Evolutionary conservation across 1,284 basidiomycete genomes (phyloP).

Genomic region (Heterobasidion occidentale): DNA sequence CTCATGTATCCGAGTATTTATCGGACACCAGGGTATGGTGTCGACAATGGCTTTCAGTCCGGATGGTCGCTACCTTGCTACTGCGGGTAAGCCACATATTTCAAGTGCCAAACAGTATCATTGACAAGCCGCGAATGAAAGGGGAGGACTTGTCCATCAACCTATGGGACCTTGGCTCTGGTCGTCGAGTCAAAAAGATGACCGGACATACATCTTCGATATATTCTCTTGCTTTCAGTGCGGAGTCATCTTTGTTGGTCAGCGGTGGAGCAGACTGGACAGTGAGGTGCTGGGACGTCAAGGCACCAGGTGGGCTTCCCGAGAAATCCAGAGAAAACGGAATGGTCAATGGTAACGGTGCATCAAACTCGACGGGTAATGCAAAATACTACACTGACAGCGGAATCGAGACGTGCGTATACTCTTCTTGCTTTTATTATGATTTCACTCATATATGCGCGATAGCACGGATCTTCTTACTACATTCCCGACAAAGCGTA

Average conservation of each 20-base stretch:
- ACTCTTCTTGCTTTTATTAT: not conserved
- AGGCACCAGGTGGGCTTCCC: constrained; percentile 63
- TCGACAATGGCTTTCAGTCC: constrained; percentile 86
- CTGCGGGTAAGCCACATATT: constrained; percentile 52
- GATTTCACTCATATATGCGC: constrained; percentile 7
- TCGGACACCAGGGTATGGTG: constrained; percentile 91
- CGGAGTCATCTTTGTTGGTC: constrained; percentile 85
- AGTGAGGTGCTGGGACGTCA: constrained; percentile 95
- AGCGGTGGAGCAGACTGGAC: constrained; percentile 91
- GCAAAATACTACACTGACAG: constrained; percentile 32
- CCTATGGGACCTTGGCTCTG: constrained; percentile 94
- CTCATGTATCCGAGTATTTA: constrained; percentile 88
- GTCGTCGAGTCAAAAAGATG: constrained; percentile 95
- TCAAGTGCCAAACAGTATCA: not conserved
- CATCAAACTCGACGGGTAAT: constrained; percentile 6
- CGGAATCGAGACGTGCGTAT: constrained; percentile 53
- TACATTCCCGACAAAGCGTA: constrained; percentile 93
- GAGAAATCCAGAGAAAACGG: constrained; percentile 50
- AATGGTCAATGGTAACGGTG: constrained; percentile 22
- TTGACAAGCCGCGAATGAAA: constrained; percentile 16
- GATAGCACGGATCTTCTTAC: constrained; percentile 79
- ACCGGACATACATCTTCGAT: constrained; percentile 86
- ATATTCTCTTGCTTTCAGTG: constrained; percentile 87
- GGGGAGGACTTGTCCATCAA: constrained; percentile 92
- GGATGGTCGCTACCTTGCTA: constrained; percentile 91